Conservation (phyloP, 2,329 filamentous ascomycete genomes). For the Ophiostoma ips region DNA sequence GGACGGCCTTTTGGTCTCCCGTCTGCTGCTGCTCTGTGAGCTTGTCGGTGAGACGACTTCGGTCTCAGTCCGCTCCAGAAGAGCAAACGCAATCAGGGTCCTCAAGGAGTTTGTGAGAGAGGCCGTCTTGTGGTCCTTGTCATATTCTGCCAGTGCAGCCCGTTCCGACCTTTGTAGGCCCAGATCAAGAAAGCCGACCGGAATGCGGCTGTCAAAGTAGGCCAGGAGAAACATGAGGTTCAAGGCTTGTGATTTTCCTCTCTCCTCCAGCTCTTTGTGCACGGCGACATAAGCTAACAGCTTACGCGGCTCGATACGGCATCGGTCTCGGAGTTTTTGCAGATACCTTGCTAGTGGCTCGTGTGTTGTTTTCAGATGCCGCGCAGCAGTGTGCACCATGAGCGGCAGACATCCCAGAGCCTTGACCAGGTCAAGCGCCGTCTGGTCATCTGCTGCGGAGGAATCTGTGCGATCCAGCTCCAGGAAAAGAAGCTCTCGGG, state of each 20-base stretch:
- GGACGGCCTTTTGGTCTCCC: background rate
- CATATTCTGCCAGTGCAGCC: constrained; percentile 30
- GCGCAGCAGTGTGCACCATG: constrained; percentile 53
- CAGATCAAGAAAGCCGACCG: constrained; percentile 49
- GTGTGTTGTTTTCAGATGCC: constrained; percentile 44
- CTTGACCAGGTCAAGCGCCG: constrained; percentile 46
- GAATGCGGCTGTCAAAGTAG: constrained; percentile 51
- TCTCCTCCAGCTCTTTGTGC: constrained; percentile 32
- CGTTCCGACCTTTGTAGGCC: constrained; percentile 34
- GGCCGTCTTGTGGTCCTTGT: constrained; percentile 21
- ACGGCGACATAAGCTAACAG: constrained; percentile 34
- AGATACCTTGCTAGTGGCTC: constrained; percentile 49
- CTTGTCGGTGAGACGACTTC: constrained; percentile 26
- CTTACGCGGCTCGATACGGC: constrained; percentile 33
- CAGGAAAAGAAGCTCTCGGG: constrained; percentile 44
- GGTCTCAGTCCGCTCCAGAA: constrained; percentile 36
- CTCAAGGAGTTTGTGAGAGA: constrained; percentile 35
- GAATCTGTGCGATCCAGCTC: constrained; percentile 47
- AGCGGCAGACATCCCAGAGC: constrained; percentile 51
- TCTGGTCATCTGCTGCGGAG: constrained; percentile 37
- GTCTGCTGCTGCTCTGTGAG: constrained; percentile 21
- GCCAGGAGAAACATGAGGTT: constrained; percentile 51
- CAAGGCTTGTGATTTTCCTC: constrained; percentile 38
- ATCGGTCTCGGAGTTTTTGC: constrained; percentile 38
- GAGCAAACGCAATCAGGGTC: constrained; percentile 36